These are phyloP conservation scores for Rhynchospora pubera DNA, from an alignment of 176 grass and related monocot genomes.

Conservation along the genomic window DNA sequence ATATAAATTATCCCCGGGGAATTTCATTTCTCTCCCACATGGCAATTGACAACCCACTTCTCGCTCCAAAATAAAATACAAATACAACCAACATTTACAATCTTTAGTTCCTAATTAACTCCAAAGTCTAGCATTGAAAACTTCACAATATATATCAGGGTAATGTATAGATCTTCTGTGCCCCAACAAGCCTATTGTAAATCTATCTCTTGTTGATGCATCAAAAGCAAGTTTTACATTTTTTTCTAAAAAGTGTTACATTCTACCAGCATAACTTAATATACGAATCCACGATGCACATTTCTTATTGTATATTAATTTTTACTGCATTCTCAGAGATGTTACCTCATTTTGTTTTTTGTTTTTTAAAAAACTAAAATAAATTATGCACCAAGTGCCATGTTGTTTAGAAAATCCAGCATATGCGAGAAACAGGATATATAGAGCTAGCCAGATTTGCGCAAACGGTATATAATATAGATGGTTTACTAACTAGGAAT, in stretches of 20 bases:
- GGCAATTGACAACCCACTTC: conserved; percentile 22
- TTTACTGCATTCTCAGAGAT: too few species aligned
- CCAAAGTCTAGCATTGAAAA: conserved; percentile 5
- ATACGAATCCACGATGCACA: too few species aligned
- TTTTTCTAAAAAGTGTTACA: too few species aligned
- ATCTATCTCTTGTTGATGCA: not conserved
- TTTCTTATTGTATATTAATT: too few species aligned
- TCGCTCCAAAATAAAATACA: conserved; percentile 12
- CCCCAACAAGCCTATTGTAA: not conserved
- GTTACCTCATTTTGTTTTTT: too few species aligned
- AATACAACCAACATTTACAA: conserved; percentile 10
- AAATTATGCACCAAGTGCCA: not conserved
- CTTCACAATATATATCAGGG: not conserved
- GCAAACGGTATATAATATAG: not conserved
- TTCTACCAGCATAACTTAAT: too few species aligned
- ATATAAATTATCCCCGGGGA: not conserved
- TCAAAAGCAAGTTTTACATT: not conserved
- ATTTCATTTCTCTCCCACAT: conserved; percentile 18
- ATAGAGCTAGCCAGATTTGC: not conserved
- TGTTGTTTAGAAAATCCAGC: conserved; percentile 1
- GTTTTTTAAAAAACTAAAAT: not conserved
- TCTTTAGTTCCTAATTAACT: conserved; percentile 20
- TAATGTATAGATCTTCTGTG: conserved; percentile 8
- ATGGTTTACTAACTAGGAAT: not conserved
- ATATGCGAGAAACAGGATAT: not conserved